These are phyloP conservation scores for Fusarium pilosicola DNA, from an alignment of 2,329 filamentous ascomycete genomes.

Conservation along the genomic window DNA sequence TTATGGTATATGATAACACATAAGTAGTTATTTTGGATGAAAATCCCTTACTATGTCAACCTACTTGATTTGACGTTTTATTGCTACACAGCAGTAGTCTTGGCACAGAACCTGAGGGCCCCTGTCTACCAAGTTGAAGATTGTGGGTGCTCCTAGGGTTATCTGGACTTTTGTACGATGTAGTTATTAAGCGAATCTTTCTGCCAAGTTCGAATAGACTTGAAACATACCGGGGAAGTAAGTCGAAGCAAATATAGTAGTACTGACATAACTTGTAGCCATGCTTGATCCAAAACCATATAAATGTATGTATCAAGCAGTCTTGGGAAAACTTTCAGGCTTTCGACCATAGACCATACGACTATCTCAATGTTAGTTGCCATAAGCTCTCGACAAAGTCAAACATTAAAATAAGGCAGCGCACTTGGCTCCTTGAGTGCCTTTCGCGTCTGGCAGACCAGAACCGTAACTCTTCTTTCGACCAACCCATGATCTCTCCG, in stretches of 20 bases:
- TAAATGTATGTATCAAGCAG: neutral
- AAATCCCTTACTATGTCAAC: neutral
- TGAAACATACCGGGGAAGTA: neutral
- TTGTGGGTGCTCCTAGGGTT: neutral
- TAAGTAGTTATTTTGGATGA: neutral
- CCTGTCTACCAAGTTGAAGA: neutral
- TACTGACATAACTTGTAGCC: neutral
- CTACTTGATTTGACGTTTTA: neutral
- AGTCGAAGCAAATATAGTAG: too few relatives aligned
- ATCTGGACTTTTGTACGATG: neutral
- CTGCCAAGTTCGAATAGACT: too few relatives aligned
- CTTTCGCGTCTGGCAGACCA: constrained; percentile 27
- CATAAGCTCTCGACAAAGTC: neutral
- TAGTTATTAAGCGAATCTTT: neutral
- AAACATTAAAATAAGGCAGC: neutral
- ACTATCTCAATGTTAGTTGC: neutral
- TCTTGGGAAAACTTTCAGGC: neutral
- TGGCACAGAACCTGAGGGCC: neutral
- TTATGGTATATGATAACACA: neutral
- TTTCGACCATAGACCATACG: constrained; percentile 30
- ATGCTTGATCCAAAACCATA: neutral
- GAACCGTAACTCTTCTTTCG: constrained; percentile 9
- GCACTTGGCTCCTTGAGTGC: constrained; percentile 13
- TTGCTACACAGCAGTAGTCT: neutral
- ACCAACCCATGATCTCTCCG: constrained; percentile 30